phyloP scores from a whole-genome alignment of 2,329 filamentous ascomycete genomes.

The Coniochaeta sp. region DNA sequence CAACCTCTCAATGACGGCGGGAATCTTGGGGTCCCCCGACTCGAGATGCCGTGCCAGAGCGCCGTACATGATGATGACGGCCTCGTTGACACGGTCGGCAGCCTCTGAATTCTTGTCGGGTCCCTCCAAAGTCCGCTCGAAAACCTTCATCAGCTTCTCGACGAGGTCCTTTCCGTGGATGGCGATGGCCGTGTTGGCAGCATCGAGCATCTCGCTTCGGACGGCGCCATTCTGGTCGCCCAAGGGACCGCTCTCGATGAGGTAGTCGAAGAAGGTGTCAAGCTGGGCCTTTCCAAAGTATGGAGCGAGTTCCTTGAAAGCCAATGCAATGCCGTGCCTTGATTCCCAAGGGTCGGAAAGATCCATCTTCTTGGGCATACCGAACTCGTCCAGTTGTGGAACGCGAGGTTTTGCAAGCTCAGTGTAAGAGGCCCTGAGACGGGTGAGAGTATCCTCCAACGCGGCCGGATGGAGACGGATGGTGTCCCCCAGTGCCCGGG shows the following conservation, averaged over 20 bases:
- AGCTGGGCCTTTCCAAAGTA: slow-evolving; percentile 63
- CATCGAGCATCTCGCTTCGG: slow-evolving; percentile 84
- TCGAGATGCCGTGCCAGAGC: slow-evolving; percentile 84
- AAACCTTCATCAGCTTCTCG: slow-evolving; percentile 85
- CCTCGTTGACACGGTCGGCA: slow-evolving; percentile 89
- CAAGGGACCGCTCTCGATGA: slow-evolving; percentile 82
- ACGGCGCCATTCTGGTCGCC: slow-evolving; percentile 74
- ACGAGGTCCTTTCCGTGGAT: slow-evolving; percentile 75
- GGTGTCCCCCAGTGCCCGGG: slow-evolving; percentile 72
- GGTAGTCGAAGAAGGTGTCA: slow-evolving; percentile 72
- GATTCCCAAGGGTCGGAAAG: slow-evolving; percentile 85
- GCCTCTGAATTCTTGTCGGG: slow-evolving; percentile 75
- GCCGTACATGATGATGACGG: slow-evolving; percentile 95
- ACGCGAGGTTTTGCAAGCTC: slow-evolving; percentile 76
- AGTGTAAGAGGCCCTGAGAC: slow-evolving; percentile 64
- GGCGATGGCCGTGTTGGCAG: slow-evolving; percentile 74
- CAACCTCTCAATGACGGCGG: slow-evolving; percentile 79
- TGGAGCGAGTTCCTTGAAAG: slow-evolving; percentile 74
- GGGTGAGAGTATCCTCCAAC: slow-evolving; percentile 55
- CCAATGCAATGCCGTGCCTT: slow-evolving; percentile 79
- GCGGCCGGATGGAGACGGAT: slow-evolving; percentile 53
- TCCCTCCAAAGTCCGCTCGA: slow-evolving; percentile 80
- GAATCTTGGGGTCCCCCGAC: slow-evolving; percentile 77
- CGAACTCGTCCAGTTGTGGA: slow-evolving; percentile 83
- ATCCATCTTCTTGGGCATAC: slow-evolving; percentile 88